phyloP scores from a whole-genome alignment of 1,139 yeast species.

The Casaregolazyma lundiana region DNA sequence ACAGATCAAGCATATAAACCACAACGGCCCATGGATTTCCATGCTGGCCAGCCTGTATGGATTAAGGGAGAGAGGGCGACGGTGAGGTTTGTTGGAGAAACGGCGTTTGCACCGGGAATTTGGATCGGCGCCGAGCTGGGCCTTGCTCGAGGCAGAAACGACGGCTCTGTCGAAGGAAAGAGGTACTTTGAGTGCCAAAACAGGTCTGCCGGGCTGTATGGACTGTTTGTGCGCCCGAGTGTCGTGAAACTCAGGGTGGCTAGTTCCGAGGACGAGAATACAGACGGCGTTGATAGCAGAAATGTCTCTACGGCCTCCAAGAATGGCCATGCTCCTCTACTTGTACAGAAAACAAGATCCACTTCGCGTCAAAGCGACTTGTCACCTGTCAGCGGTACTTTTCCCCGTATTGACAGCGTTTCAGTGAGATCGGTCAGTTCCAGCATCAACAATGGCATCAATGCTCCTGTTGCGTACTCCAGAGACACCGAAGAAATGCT shows the following conservation, averaged over 20 bases:
- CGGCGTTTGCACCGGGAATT: conserved; percentile 48
- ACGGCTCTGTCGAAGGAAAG: conserved; percentile 67
- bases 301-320: too few relatives aligned
- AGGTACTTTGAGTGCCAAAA: conserved; percentile 52
- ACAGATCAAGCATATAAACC: background rate
- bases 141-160: conserved; percentile 63
- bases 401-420: conserved; percentile 3
- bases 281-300: too few relatives aligned
- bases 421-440: conserved; percentile 5
- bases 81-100: conserved; percentile 40
- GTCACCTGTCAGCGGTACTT: background rate
- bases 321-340: too few relatives aligned
- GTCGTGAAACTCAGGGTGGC: conserved; percentile 12
- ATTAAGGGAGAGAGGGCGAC: conserved; percentile 25
- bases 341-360: too few relatives aligned
- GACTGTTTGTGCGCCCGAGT: conserved; percentile 38
- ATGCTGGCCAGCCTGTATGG: conserved; percentile 22
- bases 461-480: background rate
- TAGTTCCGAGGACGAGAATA: background rate
- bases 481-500: conserved; percentile 2
- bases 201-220: conserved; percentile 35
- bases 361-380: background rate
- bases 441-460: conserved; percentile 5
- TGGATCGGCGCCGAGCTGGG: conserved; percentile 83
- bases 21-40: conserved; percentile 13